Evolutionary conservation across 2,329 filamentous ascomycete genomes (phyloP).

Genomic region (Mycosphaerella sp.): DNA sequence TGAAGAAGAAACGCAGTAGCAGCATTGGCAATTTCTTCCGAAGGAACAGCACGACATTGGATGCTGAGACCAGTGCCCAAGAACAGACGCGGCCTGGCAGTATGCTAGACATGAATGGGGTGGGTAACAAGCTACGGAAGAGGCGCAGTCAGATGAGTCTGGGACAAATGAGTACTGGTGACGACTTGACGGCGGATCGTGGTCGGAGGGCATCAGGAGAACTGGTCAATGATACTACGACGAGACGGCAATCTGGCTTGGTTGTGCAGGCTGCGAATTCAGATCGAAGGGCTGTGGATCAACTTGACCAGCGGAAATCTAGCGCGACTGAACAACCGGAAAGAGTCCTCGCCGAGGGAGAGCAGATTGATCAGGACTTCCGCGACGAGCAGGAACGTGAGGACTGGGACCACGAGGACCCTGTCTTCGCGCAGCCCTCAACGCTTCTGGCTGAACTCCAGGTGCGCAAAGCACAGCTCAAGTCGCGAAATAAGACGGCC

Average conservation of each 20-base stretch:
- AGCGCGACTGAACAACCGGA: conserved; percentile 18
- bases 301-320: conserved; percentile 26
- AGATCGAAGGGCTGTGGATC: conserved; percentile 26
- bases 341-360: conserved; percentile 28
- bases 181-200: conserved; percentile 19
- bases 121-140: conserved; percentile 33
- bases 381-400: conserved; percentile 44
- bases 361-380: conserved; percentile 40
- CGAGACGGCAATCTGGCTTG: conserved; percentile 20
- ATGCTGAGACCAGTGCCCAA: conserved; percentile 33
- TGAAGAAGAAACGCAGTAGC: conserved; percentile 28
- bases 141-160: conserved; percentile 33
- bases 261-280: conserved; percentile 29
- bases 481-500: conserved; percentile 66
- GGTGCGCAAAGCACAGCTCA: conserved; percentile 81
- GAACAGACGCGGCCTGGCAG: conserved; percentile 22
- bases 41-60: conserved; percentile 32
- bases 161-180: conserved; percentile 17
- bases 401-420: conserved; percentile 36
- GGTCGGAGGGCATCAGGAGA: conserved; percentile 16
- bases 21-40: conserved; percentile 30
- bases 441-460: conserved; percentile 90
- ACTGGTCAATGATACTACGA: conserved; percentile 14
- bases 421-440: conserved; percentile 68
- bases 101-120: conserved; percentile 30